Percentiles rank a stretch among this genome's conserved stretches.
These are phyloP conservation scores for Fistulinella cinereoalba DNA, from an alignment of 1,284 basidiomycete species.

Conservation along the genomic window DNA sequence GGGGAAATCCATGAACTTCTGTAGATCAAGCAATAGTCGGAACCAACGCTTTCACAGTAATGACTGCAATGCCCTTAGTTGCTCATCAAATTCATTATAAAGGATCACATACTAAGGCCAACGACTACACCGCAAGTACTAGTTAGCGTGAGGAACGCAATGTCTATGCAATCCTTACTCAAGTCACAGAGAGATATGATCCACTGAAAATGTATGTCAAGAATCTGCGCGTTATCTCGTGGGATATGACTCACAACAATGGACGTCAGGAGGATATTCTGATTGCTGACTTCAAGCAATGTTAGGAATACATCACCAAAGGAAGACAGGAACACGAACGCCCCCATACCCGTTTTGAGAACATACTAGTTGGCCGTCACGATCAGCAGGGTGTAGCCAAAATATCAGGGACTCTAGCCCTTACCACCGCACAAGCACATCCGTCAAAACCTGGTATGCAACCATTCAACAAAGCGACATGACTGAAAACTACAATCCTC, in stretches of 20 bases:
- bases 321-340: slow-evolving; percentile 30
- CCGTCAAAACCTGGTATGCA: slow-evolving; percentile 37
- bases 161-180: slow-evolving; percentile 29
- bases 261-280: slow-evolving; percentile 37
- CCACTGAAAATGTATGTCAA: slow-evolving; percentile 31
- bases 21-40: neutral
- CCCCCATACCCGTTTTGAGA: slow-evolving; percentile 41
- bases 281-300: slow-evolving; percentile 39
- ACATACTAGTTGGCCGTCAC: slow-evolving; percentile 34
- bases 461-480: neutral
- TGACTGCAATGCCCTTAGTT: slow-evolving; percentile 31
- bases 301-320: neutral
- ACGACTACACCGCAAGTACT: slow-evolving; percentile 28
- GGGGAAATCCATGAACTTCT: neutral
- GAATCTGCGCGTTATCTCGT: neutral
- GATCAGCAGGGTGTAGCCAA: neutral
- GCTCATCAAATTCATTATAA: neutral
- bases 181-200: slow-evolving; percentile 42
- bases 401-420: neutral
- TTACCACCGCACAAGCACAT: slow-evolving; percentile 43
- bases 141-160: neutral
- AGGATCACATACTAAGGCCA: slow-evolving; percentile 36
- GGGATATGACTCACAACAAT: slow-evolving; percentile 37
- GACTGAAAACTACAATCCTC: slow-evolving; percentile 13
- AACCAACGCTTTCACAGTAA: slow-evolving; percentile 44